phyloP scores from a whole-genome alignment of 495 filamentous ascomycete genomes.

The Immersiella caudata region DNA sequence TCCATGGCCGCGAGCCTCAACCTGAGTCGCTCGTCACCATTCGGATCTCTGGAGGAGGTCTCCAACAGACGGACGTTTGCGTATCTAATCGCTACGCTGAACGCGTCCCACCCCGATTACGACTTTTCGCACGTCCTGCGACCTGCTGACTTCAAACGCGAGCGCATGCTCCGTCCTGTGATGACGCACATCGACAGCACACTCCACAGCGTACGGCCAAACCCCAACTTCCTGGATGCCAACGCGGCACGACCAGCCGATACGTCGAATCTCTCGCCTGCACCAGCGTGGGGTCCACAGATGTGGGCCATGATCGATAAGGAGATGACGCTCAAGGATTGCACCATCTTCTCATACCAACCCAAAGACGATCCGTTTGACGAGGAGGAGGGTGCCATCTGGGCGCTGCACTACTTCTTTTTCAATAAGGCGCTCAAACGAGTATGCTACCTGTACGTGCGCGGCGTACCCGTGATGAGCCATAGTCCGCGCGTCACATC shows the following conservation, averaged over 20 bases:
- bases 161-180: conserved; percentile 71
- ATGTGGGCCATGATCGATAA: conserved; percentile 92
- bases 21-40: conserved; percentile 81
- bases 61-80: conserved; percentile 90
- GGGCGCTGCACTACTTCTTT: conserved; percentile 96
- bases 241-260: neutral
- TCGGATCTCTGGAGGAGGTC: conserved; percentile 82
- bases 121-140: conserved; percentile 91
- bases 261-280: conserved; percentile 28
- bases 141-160: conserved; percentile 82
- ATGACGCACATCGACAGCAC: conserved; percentile 86
- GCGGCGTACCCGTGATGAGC: conserved; percentile 81
- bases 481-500: conserved; percentile 56
- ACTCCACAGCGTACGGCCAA: conserved; percentile 77
- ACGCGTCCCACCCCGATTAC: conserved; percentile 95
- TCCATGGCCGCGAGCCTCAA: conserved; percentile 65
- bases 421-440: conserved; percentile 92
- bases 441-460: conserved; percentile 91
- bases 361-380: conserved; percentile 85
- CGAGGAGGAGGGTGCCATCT: conserved; percentile 88
- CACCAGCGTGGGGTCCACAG: conserved; percentile 71
- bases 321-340: conserved; percentile 86
- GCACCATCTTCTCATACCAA: conserved; percentile 80
- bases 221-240: conserved; percentile 31
- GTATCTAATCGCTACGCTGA: conserved; percentile 96